Base-by-base conservation (phyloP, 305 asterid species). In the Withania somnifera region DNA sequence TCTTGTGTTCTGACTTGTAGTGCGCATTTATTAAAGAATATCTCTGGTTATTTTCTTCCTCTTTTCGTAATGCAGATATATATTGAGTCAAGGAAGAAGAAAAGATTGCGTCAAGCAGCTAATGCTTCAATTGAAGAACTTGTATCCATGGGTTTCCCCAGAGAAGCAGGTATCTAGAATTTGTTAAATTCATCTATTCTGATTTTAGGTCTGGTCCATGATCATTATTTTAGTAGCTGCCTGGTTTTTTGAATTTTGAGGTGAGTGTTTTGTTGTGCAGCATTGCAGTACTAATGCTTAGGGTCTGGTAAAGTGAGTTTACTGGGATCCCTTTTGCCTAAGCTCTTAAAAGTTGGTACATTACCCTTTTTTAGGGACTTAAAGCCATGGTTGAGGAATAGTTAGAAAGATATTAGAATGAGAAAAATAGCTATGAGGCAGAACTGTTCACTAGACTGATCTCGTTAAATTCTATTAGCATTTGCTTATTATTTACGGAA, bases 121-220 rank as follows among this genome's bases (percentile, higher is more conserved):
- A 73, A 86, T 79, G 83, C 89, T 81, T 90, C 95, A 36, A 86
- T 71, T 68, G 91, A 89, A 84, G 85, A 87, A 77, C 92, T 90
- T 40, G 84, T 82, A 64, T 71, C 93, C 82, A 90, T 93, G 96
- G 98, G 97, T 81, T 94, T 94, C 83, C 89, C 89, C 0, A 89
- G 85, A 84, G 92, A 88, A 86, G 86, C 91, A 87, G 99, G 98
- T 95, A 85, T 84, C 79, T 69, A 50, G 47, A 11, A 42, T 42
- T 42, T 13, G 56, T 42, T 51, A 75, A 47, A 34, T 30, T 36
- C 32, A n/a, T 64, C 30, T 56, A 20, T 56, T 9, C 26, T 64
- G 75, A 32, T 32, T 64, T 32, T 30, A 63, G 45, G 30, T 63
- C 14, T 63, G 42, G 22, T 32, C 71, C 13, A 30, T 30, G 19